Base-by-base conservation (phyloP, 495 filamentous ascomycete genomes). In the Podospora appendiculata region DNA sequence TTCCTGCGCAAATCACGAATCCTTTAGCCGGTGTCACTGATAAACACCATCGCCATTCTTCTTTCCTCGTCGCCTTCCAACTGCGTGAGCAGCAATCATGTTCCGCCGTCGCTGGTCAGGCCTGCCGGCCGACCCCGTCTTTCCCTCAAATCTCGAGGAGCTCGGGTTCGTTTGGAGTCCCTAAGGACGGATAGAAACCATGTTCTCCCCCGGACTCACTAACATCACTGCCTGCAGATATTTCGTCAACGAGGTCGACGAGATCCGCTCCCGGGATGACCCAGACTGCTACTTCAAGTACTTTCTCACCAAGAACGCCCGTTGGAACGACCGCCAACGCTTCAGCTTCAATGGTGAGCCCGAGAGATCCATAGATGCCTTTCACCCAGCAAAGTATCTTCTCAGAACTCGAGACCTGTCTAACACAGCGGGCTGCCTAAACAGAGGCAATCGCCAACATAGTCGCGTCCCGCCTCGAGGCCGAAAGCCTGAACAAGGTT, bases 121-220 rank as follows among this genome's bases (percentile, higher is more conserved):
- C 73, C 81, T 95, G 6, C 88, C 87, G n/a, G 52, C 70, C 17
- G 90, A 94, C 58, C 80, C 86, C 4, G 48, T 68, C 12, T 92
- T 84, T 57, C 77, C 80, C 13, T 64, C 70, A 3, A 72, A 87
- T 57, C 67, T 95, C 32, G 66, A 77, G 40, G 71, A 77, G 44
- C 75, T 95, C 14, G 90, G 88, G 88, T 90, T 73, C 54, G 79
- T 67, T 41, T 25, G 25, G 25, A 25, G 2, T 25, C 25, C 25
- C 25, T 25, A 25, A 5, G 25, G 5, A 25, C 25, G 5, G 25
- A 25, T 25, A 19, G 6, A 32, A 17, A 8, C 36, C 11, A 1
- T 32, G 25, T 2, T 25, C 25, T 25, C 25, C 25, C 25, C 25
- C 25, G 5, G 25, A 25, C 25, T 25, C 25, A 25, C 25, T 25